Evolutionary conservation across 768 basidiomycete genomes (phyloP).

Genomic region (Lyophyllum shimeji): DNA sequence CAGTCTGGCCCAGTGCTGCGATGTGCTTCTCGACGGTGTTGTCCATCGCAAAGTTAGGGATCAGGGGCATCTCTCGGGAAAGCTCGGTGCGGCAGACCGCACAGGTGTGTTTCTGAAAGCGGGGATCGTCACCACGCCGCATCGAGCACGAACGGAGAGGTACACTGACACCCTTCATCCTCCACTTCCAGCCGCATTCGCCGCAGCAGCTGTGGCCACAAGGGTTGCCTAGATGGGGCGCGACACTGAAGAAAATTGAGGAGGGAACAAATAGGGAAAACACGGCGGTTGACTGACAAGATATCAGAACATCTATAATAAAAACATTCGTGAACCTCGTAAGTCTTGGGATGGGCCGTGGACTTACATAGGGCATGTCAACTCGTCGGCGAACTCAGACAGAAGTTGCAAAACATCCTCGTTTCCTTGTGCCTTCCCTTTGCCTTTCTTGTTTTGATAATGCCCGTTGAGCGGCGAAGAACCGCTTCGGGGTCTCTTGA

Average conservation of each 20-base stretch:
- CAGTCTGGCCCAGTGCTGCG: constrained; percentile 41
- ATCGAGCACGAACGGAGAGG: not conserved
- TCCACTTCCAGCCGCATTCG: constrained; percentile 64
- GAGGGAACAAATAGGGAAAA: not conserved
- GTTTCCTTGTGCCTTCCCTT: constrained; percentile 31
- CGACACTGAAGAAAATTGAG: constrained; percentile 43
- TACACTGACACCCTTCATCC: constrained; percentile 46
- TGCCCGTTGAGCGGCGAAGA: constrained; percentile 6
- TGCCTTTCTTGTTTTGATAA: constrained; percentile 41
- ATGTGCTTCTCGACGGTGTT: constrained; percentile 61
- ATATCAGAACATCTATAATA: constrained; percentile 65
- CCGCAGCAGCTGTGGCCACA: constrained; percentile 78
- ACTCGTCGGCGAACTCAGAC: constrained; percentile 57
- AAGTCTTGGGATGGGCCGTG: not conserved
- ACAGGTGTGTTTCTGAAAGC: constrained; percentile 42
- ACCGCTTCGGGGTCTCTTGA: constrained; percentile 14
- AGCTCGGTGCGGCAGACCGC: constrained; percentile 59
- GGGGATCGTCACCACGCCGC: not conserved
- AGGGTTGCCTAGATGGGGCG: constrained; percentile 62
- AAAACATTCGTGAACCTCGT: not conserved
- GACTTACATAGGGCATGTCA: constrained; percentile 73
- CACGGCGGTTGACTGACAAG: constrained; percentile 43
- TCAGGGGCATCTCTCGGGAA: constrained; percentile 40
- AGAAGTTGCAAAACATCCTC: constrained; percentile 30
- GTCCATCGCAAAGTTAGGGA: constrained; percentile 67